phyloP scores from a whole-genome alignment of 768 basidiomycete genomes.

The Leucocoprinus sp. region DNA sequence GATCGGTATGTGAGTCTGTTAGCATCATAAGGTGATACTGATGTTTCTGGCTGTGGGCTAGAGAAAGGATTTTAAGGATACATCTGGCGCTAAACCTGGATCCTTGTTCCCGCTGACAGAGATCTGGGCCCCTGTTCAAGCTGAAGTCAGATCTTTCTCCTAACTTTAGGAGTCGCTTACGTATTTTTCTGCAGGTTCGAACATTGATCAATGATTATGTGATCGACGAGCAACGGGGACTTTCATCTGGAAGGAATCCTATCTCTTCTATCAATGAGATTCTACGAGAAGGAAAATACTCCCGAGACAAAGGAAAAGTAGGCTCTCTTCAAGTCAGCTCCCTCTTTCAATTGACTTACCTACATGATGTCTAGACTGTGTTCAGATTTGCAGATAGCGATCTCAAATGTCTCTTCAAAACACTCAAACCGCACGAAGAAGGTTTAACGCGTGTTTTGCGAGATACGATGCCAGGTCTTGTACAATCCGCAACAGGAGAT shows the following conservation, averaged over 20 bases:
- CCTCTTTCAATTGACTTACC: too few species aligned
- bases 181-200: slow-evolving; percentile 49
- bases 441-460: slow-evolving; percentile 75
- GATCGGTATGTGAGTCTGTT: slow-evolving; percentile 59
- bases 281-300: slow-evolving; percentile 73
- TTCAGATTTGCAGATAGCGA: slow-evolving; percentile 94
- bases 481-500: slow-evolving; percentile 59
- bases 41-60: slow-evolving; percentile 22
- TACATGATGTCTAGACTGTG: slow-evolving; percentile 43
- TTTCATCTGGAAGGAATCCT: slow-evolving; percentile 73
- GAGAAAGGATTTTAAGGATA: slow-evolving; percentile 89
- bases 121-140: slow-evolving; percentile 81
- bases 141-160: slow-evolving; percentile 56
- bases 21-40: neutral
- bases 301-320: slow-evolving; percentile 76
- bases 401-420: slow-evolving; percentile 55
- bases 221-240: slow-evolving; percentile 82
- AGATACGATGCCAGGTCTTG: slow-evolving; percentile 91
- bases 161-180: slow-evolving; percentile 3
- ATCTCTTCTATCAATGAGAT: slow-evolving; percentile 93
- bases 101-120: slow-evolving; percentile 78
- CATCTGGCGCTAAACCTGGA: slow-evolving; percentile 68
- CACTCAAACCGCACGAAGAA: slow-evolving; percentile 73
- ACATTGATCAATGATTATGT: slow-evolving; percentile 83
- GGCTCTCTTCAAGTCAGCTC: neutral